phyloP scores from a whole-genome alignment of 2,329 filamentous ascomycete species.

The Xylariaceae sp. region DNA sequence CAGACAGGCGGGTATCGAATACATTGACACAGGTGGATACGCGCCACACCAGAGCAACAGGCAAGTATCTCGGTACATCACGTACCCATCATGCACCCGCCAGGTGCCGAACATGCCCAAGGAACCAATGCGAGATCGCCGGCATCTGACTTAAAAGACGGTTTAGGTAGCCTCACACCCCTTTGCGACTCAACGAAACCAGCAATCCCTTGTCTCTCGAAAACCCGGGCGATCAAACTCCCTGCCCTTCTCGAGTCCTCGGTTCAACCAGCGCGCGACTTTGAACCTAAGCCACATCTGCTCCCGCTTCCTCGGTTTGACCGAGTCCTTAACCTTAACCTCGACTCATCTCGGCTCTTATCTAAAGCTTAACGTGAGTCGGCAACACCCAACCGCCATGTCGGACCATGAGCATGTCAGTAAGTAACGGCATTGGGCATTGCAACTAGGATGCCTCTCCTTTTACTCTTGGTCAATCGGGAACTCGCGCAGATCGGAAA shows the following conservation, averaged over 20 bases:
- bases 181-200: neutral
- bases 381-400: conserved; percentile 41
- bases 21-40: too few relatives aligned
- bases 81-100: too few relatives aligned
- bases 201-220: neutral
- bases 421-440: conserved; percentile 36
- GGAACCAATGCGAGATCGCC: neutral
- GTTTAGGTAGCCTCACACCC: neutral
- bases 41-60: too few relatives aligned
- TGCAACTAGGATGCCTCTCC: neutral
- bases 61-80: too few relatives aligned
- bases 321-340: neutral
- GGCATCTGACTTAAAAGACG: neutral
- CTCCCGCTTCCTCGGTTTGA: neutral
- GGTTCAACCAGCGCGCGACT: neutral
- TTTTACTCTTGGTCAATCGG: neutral
- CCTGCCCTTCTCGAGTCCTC: neutral
- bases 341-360: neutral
- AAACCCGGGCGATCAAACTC: neutral
- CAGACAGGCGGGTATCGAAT: too few relatives aligned
- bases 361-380: neutral
- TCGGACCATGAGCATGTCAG: conserved; percentile 64
- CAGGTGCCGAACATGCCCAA: neutral
- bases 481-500: neutral
- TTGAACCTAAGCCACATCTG: neutral